Evolutionary conservation across 139 green algal genomes (phyloP).

Genomic region (Raphidocelis subcapitata): DNA sequence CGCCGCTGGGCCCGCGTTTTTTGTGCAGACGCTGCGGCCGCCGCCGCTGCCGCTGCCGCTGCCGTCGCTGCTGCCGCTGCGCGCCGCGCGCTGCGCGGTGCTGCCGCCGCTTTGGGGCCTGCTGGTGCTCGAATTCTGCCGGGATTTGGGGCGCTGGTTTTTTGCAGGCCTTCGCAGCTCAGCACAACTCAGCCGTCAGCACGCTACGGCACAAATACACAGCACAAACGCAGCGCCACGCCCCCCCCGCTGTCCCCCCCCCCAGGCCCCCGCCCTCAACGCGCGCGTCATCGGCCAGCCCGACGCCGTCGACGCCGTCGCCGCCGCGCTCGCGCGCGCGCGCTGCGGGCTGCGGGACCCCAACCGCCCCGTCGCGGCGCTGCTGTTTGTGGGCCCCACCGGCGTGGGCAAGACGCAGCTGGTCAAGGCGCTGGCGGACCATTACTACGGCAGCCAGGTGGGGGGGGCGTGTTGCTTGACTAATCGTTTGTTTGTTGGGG

Average conservation of each 20-base stretch:
- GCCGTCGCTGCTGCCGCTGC: too few relatives aligned
- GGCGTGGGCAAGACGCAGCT: constrained; percentile 99
- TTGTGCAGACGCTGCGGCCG: background rate
- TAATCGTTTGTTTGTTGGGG: background rate
- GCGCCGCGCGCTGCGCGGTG: too few relatives aligned
- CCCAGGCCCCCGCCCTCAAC: constrained; percentile 37
- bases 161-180: too few relatives aligned
- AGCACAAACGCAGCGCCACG: too few relatives aligned
- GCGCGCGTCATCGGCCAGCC: constrained; percentile 76
- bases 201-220: background rate
- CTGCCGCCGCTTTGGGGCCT: too few relatives aligned
- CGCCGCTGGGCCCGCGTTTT: constrained; percentile 65
- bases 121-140: too few relatives aligned
- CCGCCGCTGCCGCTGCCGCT: too few relatives aligned
- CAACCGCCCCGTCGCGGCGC: constrained; percentile 87
- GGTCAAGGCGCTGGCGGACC: constrained; percentile 85
- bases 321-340: constrained; percentile 85
- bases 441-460: constrained; percentile 55
- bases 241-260: background rate
- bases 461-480: background rate
- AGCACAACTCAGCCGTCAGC: background rate
- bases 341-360: constrained; percentile 87
- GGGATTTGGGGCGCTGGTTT: too few relatives aligned
- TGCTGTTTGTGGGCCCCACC: constrained; percentile 98
- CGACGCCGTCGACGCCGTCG: constrained; percentile 86